Percentiles rank a stretch among this genome's conserved stretches.
Evolutionary conservation across 495 filamentous ascomycete genomes (phyloP).

Genomic region (Lasiosphaeria miniovina): DNA sequence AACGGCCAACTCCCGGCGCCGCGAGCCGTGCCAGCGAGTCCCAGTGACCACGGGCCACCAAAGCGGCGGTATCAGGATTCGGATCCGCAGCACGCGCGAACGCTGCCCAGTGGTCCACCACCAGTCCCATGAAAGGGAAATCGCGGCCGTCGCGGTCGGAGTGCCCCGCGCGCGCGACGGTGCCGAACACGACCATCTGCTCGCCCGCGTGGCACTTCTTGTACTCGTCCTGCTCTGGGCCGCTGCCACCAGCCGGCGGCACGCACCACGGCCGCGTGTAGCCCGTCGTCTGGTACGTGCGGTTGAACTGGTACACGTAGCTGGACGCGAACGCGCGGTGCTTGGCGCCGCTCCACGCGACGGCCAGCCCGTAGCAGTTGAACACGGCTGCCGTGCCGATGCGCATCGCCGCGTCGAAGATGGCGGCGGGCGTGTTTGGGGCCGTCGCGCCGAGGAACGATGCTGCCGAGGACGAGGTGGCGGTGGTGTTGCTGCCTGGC

Average conservation of each 20-base stretch:
- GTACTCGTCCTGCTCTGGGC: conserved; percentile 42
- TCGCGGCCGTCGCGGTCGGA: conserved; percentile 29
- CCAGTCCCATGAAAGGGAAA: conserved; percentile 24
- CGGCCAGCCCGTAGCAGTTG: conserved; percentile 37
- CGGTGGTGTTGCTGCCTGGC: conserved; percentile 12
- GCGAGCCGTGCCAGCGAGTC: conserved; percentile 22
- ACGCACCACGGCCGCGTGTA: conserved; percentile 40
- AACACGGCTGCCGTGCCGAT: conserved; percentile 39
- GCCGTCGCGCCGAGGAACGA: conserved; percentile 16
- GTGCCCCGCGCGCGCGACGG: conserved; percentile 20
- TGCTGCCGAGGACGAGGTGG: too few species aligned
- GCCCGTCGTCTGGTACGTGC: conserved; percentile 41
- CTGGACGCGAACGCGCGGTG: conserved; percentile 27
- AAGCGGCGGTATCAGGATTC: conserved; percentile 19
- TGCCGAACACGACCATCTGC: conserved; percentile 41
- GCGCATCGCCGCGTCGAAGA: conserved; percentile 24
- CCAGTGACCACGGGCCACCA: conserved; percentile 20
- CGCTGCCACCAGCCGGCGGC: conserved; percentile 23
- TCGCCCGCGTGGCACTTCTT: conserved; percentile 52
- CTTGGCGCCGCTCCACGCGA: conserved; percentile 29
- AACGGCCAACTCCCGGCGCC: conserved; percentile 8
- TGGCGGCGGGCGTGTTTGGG: conserved; percentile 7
- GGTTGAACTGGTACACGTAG: conserved; percentile 43
- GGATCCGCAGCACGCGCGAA: conserved; percentile 30
- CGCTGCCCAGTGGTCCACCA: conserved; percentile 28